Evolutionary conservation across 164 flowering plant genomes (phyloP).

Genomic region (Houttuynia cordata): DNA sequence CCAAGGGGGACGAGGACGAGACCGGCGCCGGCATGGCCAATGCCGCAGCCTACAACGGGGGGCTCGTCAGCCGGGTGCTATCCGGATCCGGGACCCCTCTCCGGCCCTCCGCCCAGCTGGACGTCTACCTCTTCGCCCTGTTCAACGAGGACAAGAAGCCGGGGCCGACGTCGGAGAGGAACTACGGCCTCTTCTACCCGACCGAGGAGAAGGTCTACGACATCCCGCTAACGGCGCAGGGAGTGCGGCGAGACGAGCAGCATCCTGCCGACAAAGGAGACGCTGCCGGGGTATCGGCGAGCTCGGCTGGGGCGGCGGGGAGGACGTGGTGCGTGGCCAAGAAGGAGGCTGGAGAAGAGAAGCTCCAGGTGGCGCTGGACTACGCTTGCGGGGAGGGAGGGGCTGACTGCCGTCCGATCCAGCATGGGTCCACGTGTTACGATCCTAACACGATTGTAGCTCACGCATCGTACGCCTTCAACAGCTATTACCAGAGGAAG

Average conservation of each 20-base stretch:
- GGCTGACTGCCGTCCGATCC: conserved; percentile 77
- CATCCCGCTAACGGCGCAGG: conserved; percentile 31
- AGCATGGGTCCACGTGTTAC: conserved; percentile 55
- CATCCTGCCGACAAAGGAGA: conserved; percentile 20
- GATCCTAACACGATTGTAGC: conserved; percentile 53
- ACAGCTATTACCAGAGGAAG: conserved; percentile 70
- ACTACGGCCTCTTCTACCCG: conserved; percentile 85
- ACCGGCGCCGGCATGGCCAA: conserved; percentile 48
- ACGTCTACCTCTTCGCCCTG: conserved; percentile 67
- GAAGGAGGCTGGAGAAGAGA: conserved; percentile 25
- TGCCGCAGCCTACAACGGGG: conserved; percentile 81
- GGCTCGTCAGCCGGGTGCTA: conserved; percentile 41
- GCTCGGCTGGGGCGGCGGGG: conserved; percentile 26
- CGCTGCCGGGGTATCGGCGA: conserved; percentile 12
- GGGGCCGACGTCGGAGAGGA: conserved; percentile 82
- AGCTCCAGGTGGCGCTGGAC: conserved; percentile 55
- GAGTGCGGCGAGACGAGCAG: not conserved
- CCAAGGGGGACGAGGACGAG: conserved; percentile 63
- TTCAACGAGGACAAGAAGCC: conserved; percentile 78
- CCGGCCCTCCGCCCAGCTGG: conserved; percentile 35
- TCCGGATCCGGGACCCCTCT: conserved; percentile 68
- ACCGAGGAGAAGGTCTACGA: conserved; percentile 60
- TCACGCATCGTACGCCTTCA: conserved; percentile 85
- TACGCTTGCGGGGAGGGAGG: conserved; percentile 84
- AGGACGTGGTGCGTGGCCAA: conserved; percentile 90